Percentiles rank a stretch among this genome's conserved stretches.
phyloP scores from a whole-genome alignment of 495 filamentous ascomycete species.

The Talaromyces ruber region DNA sequence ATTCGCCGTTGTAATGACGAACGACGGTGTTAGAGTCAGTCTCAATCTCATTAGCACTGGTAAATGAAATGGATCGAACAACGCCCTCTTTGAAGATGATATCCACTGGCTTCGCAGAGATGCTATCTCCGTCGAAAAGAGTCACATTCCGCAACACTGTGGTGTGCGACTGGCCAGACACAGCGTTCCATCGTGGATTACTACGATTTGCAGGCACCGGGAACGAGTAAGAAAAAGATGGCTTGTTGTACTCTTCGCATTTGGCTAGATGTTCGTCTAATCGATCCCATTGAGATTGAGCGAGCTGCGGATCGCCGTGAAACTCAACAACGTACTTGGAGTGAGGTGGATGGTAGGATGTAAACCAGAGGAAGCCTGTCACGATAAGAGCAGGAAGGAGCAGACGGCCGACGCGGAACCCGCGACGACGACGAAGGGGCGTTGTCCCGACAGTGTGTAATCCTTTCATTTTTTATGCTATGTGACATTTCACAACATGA shows the following conservation, averaged over 20 bases:
- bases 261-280: background rate
- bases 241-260: background rate
- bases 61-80: background rate
- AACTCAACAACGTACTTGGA: constrained; percentile 6
- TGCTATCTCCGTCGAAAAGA: constrained; percentile 5
- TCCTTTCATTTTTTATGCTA: background rate
- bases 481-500: background rate
- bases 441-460: background rate
- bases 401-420: background rate
- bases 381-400: constrained; percentile 1
- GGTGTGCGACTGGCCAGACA: constrained; percentile 4
- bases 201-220: background rate
- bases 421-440: background rate
- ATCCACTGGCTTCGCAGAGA: constrained; percentile 2
- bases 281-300: constrained; percentile 2
- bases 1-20: constrained; percentile 31
- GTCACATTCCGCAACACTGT: constrained; percentile 6
- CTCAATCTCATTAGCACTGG: background rate
- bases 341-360: background rate
- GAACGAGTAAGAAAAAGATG: background rate
- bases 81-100: constrained; percentile 5
- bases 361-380: constrained; percentile 4
- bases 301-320: constrained; percentile 1
- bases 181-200: constrained; percentile 7
- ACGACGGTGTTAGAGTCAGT: constrained; percentile 1